Conservation (phyloP, 345 rosid species). For the Dimocarpus longan region DNA sequence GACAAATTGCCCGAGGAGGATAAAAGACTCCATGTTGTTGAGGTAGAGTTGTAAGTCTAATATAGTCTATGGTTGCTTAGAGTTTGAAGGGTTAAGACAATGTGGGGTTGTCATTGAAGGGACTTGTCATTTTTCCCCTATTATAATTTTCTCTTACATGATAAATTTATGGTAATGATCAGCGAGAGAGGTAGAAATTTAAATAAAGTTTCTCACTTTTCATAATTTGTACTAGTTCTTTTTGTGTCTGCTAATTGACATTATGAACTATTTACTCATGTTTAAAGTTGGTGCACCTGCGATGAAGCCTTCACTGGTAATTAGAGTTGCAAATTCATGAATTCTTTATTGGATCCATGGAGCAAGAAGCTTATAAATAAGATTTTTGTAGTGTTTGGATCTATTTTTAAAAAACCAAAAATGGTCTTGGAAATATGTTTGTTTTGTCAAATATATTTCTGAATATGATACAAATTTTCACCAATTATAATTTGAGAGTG, state of each 20-base stretch:
- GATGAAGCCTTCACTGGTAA: too few relatives aligned
- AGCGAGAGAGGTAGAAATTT: neutral
- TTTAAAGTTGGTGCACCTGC: too few relatives aligned
- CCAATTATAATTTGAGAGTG: too few relatives aligned
- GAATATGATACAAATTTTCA: too few relatives aligned
- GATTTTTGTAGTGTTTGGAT: too few relatives aligned
- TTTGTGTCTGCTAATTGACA: neutral
- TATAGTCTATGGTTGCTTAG: neutral
- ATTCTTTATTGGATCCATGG: too few relatives aligned
- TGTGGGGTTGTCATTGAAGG: neutral
- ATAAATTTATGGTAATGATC: neutral
- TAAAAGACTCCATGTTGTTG: constrained; percentile 44
- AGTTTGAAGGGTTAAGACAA: neutral
- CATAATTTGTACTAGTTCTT: neutral
- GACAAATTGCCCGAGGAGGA: constrained; percentile 53
- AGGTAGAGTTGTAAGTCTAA: constrained; percentile 41
- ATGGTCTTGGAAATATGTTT: too few relatives aligned
- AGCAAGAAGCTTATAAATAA: too few relatives aligned
- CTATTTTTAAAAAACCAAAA: too few relatives aligned
- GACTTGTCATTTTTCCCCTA: neutral
- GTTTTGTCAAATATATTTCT: too few relatives aligned
- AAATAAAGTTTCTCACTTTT: constrained; percentile 6
- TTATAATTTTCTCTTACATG: neutral
- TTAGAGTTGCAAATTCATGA: too few relatives aligned
- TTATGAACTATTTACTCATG: neutral